phyloP scores from a whole-genome alignment of 2,329 filamentous ascomycete species.

The Diaporthe capsici region DNA sequence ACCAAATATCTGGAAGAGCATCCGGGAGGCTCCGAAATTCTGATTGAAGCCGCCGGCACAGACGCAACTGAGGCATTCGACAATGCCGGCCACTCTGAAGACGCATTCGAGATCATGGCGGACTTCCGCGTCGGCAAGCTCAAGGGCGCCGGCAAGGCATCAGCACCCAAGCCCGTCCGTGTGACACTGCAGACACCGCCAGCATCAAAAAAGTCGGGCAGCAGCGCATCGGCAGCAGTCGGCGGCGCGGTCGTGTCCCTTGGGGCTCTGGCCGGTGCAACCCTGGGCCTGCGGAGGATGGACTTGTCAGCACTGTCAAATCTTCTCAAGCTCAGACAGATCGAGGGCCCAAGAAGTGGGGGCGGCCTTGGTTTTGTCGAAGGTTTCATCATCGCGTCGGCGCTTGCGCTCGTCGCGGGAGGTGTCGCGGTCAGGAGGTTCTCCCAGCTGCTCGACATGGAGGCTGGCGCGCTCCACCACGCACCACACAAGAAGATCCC shows the following conservation, averaged over 20 bases:
- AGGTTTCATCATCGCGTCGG: constrained; percentile 55
- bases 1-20: constrained; percentile 72
- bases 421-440: constrained; percentile 49
- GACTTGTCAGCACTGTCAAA: constrained; percentile 44
- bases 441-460: constrained; percentile 51
- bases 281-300: constrained; percentile 33
- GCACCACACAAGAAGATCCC: constrained; percentile 57
- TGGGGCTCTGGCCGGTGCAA: constrained; percentile 34
- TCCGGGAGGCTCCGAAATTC: constrained; percentile 82
- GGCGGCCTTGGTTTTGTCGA: constrained; percentile 53
- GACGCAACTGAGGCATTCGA: constrained; percentile 87
- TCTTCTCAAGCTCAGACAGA: constrained; percentile 26
- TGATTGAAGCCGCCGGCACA: constrained; percentile 82
- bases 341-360: constrained; percentile 23
- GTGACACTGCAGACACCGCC: constrained; percentile 32
- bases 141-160: constrained; percentile 47
- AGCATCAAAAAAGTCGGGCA: constrained; percentile 9
- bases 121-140: constrained; percentile 55
- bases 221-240: constrained; percentile 28
- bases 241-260: constrained; percentile 36
- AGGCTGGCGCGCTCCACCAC: constrained; percentile 52
- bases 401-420: constrained; percentile 51
- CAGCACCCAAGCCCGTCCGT: constrained; percentile 34
- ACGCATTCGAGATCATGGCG: constrained; percentile 60
- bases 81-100: constrained; percentile 85